Evolutionary conservation across 2,329 filamentous ascomycete genomes (phyloP), one percentile per base, ranked within the genome.

Genomic region (Aspergillus caelatus): DNA sequence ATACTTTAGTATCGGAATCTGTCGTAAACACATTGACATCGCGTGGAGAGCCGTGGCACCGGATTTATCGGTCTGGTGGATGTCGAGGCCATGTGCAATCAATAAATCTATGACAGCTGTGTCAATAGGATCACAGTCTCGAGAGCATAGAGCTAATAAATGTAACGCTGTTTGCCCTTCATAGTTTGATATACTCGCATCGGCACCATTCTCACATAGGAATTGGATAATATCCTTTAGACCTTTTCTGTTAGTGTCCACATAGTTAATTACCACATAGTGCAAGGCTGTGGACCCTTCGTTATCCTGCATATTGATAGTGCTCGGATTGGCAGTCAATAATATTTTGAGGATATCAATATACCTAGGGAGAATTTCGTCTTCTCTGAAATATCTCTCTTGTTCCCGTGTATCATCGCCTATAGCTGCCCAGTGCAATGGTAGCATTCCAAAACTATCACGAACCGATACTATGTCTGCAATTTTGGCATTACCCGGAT

Each of bases 351-450:
- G 4, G 10, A 14, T 23, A 46, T 9, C n/a, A 46, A n/a, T 5
- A 23, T 23, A 6, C 2, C 21, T 23, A 23, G 43, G 4, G n/a
- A 12, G 3, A 1, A 46, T n/a, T 3, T 46, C 4, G 9, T 46
- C 10, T 11, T 46, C 16, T 41, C 16, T 9, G 8, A 41, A 3
- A 41, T 41, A 19, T 41, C 3, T 41, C 36, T 19, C 36, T 3
- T 3, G 36, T 41, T 41, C n/a, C n/a, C 12, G 11, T 2, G 1
- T 46, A 2, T 23, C 14, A 28, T 26, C 26, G 6, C 36, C 61
- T 26, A 57, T 50, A 19, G 61, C 50, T 36, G 50, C 59, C 55
- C 57, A 64, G 39, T 62, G 59, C 30, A 62, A 48, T 8, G 56
- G 59, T 8, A 64, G 34, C 14, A 32, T 59, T 21, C 59, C 62